phyloP scores from a whole-genome alignment of 78 protist species.

The Salpingoeca rosetta region DNA sequence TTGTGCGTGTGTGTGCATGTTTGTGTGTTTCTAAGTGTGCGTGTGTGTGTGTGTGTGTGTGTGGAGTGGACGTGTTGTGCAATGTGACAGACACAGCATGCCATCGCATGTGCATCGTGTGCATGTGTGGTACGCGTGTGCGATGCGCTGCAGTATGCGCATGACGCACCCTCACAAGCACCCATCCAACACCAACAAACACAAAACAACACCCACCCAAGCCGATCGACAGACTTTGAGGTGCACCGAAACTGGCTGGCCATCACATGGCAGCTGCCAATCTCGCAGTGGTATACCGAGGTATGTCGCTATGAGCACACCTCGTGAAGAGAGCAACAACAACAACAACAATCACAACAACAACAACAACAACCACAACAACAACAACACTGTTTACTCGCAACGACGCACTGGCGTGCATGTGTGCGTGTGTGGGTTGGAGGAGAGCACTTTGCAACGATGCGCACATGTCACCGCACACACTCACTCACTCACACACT shows the following conservation, averaged over 20 bases:
- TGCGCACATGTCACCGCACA: no score
- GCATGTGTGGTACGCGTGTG: neutral
- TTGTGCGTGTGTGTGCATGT: constrained; percentile 21
- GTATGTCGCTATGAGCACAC: constrained; percentile 4
- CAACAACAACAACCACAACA: no score
- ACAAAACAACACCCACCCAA: neutral
- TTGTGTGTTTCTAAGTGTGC: neutral
- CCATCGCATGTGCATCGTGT: neutral
- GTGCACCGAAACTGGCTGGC: constrained; percentile 96
- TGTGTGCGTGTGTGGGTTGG: neutral
- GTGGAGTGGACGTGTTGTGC: neutral
- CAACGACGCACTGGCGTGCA: no score
- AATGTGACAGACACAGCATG: neutral
- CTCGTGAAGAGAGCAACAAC: neutral
- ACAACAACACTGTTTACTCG: neutral
- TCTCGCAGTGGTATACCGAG: constrained; percentile 74
- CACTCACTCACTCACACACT: constrained; percentile 10
- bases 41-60: neutral
- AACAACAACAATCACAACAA: no score
- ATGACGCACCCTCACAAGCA: neutral
- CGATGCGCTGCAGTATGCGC: neutral
- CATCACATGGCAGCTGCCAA: constrained; percentile 75
- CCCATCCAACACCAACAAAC: neutral
- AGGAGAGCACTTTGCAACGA: no score
- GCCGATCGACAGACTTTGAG: constrained; percentile 74